Conservation (phyloP, 202 grass and related monocot genomes). For the Carex sylvatica region DNA sequence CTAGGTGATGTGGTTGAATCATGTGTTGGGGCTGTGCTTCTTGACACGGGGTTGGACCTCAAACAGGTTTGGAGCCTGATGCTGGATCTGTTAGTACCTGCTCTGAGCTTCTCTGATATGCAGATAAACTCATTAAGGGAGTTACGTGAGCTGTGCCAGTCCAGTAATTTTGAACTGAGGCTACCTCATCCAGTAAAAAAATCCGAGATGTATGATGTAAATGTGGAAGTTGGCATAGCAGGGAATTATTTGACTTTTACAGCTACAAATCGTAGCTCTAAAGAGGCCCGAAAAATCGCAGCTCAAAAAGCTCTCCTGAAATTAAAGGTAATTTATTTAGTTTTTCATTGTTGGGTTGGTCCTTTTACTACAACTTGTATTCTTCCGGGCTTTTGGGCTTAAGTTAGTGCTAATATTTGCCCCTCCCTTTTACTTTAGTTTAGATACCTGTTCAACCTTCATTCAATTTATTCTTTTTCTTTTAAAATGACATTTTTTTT, state of each 20-base stretch:
- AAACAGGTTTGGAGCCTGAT: conserved; percentile 72
- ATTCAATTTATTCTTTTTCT: not conserved
- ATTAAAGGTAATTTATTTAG: conserved; percentile 58
- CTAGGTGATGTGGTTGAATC: conserved; percentile 97
- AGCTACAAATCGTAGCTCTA: conserved; percentile 62
- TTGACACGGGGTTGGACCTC: conserved; percentile 73
- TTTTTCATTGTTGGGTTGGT: not conserved
- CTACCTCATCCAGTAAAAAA: conserved; percentile 56
- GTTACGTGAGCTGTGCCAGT: conserved; percentile 77
- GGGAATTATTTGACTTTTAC: conserved; percentile 40
- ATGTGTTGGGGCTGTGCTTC: conserved; percentile 86
- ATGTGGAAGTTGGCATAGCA: conserved; percentile 65
- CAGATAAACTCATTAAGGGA: conserved; percentile 73
- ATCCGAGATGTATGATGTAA: conserved; percentile 40
- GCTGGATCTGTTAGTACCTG: conserved; percentile 57
- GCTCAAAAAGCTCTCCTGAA: conserved; percentile 67
- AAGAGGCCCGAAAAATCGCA: conserved; percentile 76
- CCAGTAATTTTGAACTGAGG: conserved; percentile 42
- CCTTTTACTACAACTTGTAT: not conserved
- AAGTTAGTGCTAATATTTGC: not conserved
- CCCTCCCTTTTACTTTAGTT: not conserved
- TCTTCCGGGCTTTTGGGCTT: not conserved
- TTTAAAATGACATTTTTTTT: not conserved
- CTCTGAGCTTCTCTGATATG: conserved; percentile 59
- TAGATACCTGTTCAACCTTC: not conserved